These are phyloP conservation scores for Dothistroma septosporum DNA, from an alignment of 2,329 filamentous ascomycete genomes.

Conservation along the genomic window DNA sequence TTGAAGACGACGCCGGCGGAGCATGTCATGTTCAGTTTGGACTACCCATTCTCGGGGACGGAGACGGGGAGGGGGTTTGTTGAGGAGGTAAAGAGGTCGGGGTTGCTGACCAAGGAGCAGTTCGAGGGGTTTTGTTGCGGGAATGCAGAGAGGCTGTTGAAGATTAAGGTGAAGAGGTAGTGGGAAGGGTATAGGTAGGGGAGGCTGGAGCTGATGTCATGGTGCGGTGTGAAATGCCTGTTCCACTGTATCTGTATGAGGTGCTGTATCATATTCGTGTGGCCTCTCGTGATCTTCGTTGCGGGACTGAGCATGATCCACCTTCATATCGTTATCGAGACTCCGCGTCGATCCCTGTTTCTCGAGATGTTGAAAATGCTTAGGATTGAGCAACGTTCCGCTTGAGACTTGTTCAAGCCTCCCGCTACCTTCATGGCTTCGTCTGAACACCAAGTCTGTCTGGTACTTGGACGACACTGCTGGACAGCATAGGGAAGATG, in stretches of 20 bases:
- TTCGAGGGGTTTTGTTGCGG: constrained; percentile 11
- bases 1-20: constrained; percentile 4
- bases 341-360: no score
- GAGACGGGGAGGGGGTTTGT: constrained; percentile 12
- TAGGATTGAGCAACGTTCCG: no score
- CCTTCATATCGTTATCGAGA: neutral
- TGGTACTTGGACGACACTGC: no score
- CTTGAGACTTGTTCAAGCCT: no score
- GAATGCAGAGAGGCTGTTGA: constrained; percentile 15
- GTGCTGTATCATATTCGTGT: neutral
- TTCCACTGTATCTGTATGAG: neutral
- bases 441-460: no score
- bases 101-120: constrained; percentile 11
- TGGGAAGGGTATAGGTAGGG: no score
- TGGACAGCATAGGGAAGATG: no score
- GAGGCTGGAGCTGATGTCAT: no score
- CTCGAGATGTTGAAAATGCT: no score
- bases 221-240: no score
- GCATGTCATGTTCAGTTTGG: constrained; percentile 14
- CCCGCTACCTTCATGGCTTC: no score
- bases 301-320: neutral
- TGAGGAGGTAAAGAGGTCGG: constrained; percentile 5
- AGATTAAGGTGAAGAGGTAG: neutral
- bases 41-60: constrained; percentile 10
- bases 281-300: neutral